Conservation (phyloP, 495 filamentous ascomycete species). For the Trichoderma gamsii region DNA sequence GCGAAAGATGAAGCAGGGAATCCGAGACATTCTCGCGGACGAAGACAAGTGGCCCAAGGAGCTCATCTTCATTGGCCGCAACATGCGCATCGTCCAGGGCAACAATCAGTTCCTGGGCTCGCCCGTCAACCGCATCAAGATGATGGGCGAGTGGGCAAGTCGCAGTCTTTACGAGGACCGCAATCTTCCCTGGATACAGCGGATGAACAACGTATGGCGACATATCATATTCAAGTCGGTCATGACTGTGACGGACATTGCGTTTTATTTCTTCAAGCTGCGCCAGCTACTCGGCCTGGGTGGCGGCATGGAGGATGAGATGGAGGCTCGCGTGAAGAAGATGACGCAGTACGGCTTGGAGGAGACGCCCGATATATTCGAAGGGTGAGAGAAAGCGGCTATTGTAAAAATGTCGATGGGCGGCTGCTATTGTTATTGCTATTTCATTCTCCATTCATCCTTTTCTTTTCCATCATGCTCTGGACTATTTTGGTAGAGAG, state of each 20-base stretch:
- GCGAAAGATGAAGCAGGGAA: slow-evolving; percentile 70
- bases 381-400: slow-evolving; percentile 48
- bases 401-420: background rate
- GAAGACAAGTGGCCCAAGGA: slow-evolving; percentile 90
- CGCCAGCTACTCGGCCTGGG: slow-evolving; percentile 68
- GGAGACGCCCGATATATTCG: slow-evolving; percentile 78
- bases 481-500: background rate
- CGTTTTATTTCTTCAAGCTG: slow-evolving; percentile 74
- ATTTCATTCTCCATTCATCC: slow-evolving; percentile 1
- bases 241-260: slow-evolving; percentile 69
- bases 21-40: slow-evolving; percentile 78
- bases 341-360: slow-evolving; percentile 91
- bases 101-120: slow-evolving; percentile 72
- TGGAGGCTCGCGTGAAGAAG: slow-evolving; percentile 75
- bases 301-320: slow-evolving; percentile 86
- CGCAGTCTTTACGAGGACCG: slow-evolving; percentile 64
- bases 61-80: slow-evolving; percentile 91
- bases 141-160: slow-evolving; percentile 86
- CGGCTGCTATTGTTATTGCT: background rate
- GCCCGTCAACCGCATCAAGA: slow-evolving; percentile 91
- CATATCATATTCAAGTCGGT: slow-evolving; percentile 79
- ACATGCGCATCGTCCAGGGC: slow-evolving; percentile 81
- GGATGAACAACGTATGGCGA: slow-evolving; percentile 51
- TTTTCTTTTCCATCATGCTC: too few relatives aligned
- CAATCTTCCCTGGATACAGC: slow-evolving; percentile 32